Evolutionary conservation across 768 basidiomycete genomes (phyloP), one percentile per base, ranked within the genome.

Genomic region (Mycena epipterygia): DNA sequence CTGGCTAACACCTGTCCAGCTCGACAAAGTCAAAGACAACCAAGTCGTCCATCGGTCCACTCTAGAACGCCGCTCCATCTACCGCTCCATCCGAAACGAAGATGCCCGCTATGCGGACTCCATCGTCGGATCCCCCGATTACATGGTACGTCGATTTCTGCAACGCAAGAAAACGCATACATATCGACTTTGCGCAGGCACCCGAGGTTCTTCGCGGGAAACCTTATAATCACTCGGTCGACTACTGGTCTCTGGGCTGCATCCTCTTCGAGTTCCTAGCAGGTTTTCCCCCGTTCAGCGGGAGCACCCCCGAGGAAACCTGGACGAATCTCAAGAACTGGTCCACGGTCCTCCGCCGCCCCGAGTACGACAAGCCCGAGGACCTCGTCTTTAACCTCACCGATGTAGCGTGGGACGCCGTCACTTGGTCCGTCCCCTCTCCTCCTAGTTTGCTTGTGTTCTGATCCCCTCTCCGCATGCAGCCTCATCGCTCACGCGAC

Each of bases 251-350:
- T 1, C 88, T 99, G 11, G 98, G 98, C 8, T 99, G 98, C 80
- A 99, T 99, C 75, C 84, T 99, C 29, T 99, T 98, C 82, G 98
- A 99, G 83, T 97, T 97, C 80, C 85, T 97, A 19, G 94, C 95
- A 1, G 97, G 98, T 30, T 99, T 98, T 83, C 98, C 98, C 16
- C 98, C 98, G 2, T 99, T 99, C 84, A 98, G 95, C 53, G 98
- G 98, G 21, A 90, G 93, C 44, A 96, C 93, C 0, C 94, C 96
- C 0, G 96, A 99, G 73, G 98, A 99, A 81, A 99, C 98, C 0
- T 99, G 98, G 98, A 95, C 95, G 19, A 99, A 99, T 81, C 83
- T 99, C 71, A 98, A 98, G 82, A 98, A 98, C 79, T 99, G 98
- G 98, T 90, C 92, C 21, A 93, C 93, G 71, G 95, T 96, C 1